Conservation (phyloP, 352 stramenopile species). For the Globisporangium echinulatum region DNA sequence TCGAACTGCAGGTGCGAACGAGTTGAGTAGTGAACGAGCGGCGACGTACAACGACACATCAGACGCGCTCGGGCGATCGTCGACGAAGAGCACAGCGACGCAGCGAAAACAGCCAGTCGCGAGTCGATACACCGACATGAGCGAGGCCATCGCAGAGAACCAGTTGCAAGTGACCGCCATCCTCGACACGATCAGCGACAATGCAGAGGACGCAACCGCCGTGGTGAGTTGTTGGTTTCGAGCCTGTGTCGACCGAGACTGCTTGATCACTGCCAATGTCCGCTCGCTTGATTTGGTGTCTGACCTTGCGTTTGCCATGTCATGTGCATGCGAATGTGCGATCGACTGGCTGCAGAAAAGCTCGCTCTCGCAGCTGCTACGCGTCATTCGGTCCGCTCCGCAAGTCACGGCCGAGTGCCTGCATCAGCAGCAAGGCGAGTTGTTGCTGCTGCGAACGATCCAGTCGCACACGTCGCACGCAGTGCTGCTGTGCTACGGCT, state of each 20-base stretch:
- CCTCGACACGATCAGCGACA: slow-evolving; percentile 29
- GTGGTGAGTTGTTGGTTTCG: slow-evolving; percentile 27
- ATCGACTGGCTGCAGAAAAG: slow-evolving; percentile 46
- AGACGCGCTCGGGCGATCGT: slow-evolving; percentile 8
- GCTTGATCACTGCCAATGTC: too few species aligned
- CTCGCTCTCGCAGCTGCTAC: slow-evolving; percentile 46
- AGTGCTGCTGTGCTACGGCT: slow-evolving; percentile 71
- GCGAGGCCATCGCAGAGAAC: slow-evolving; percentile 37
- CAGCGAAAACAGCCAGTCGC: slow-evolving; percentile 13
- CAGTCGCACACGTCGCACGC: slow-evolving; percentile 47
- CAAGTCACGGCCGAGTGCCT: slow-evolving; percentile 66
- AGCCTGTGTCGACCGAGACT: not conserved
- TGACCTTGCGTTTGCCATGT: not conserved
- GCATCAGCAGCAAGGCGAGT: slow-evolving; percentile 48
- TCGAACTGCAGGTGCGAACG: slow-evolving; percentile 18
- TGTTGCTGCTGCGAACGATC: slow-evolving; percentile 51
- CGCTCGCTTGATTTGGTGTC: not conserved
- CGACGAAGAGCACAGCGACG: slow-evolving; percentile 10
- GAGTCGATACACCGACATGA: slow-evolving; percentile 34
- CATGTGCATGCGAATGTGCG: not conserved
- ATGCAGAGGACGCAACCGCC: slow-evolving; percentile 29
- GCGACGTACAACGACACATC: not conserved
- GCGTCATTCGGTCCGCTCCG: slow-evolving; percentile 49
- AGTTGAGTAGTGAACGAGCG: not conserved
- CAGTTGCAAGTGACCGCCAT: slow-evolving; percentile 54